Percentiles rank a stretch among this genome's conserved stretches.
phyloP scores from a whole-genome alignment of 2,329 filamentous ascomycete genomes.

The Diplodia scrobiculata region DNA sequence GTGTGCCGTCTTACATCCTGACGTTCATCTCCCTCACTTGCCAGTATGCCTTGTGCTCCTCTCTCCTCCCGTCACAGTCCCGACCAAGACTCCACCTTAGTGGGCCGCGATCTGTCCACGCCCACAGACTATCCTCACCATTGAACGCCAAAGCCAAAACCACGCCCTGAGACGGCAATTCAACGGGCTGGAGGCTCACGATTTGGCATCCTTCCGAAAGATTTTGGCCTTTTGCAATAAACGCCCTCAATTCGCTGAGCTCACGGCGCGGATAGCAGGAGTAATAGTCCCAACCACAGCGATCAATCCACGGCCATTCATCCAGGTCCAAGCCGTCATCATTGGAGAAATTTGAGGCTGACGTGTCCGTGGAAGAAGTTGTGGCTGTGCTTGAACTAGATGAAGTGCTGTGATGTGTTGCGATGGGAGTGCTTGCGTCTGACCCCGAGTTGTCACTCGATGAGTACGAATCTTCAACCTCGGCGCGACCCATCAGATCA shows the following conservation, averaged over 20 bases:
- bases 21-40: slow-evolving; percentile 19
- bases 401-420: background rate
- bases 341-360: slow-evolving; percentile 1
- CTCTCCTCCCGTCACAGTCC: background rate
- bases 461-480: background rate
- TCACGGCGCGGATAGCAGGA: slow-evolving; percentile 25
- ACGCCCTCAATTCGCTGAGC: slow-evolving; percentile 26
- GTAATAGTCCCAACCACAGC: slow-evolving; percentile 27
- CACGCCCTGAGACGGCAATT: slow-evolving; percentile 32
- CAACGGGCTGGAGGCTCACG: slow-evolving; percentile 33
- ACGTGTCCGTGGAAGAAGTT: background rate
- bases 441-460: background rate
- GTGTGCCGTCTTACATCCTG: background rate
- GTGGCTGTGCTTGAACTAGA: slow-evolving; percentile 5
- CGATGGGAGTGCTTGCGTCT: background rate
- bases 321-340: background rate
- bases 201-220: slow-evolving; percentile 8
- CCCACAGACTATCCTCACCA: slow-evolving; percentile 35
- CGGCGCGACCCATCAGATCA: background rate
- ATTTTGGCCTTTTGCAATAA: background rate
- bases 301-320: slow-evolving; percentile 12
- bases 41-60: background rate
- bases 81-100: slow-evolving; percentile 32
- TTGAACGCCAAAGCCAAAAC: slow-evolving; percentile 33
- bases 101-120: slow-evolving; percentile 33